Evolutionary conservation across 345 rosid genomes (phyloP), one percentile per base, ranked within the genome.

Genomic region (Anastatica hierochuntica): DNA sequence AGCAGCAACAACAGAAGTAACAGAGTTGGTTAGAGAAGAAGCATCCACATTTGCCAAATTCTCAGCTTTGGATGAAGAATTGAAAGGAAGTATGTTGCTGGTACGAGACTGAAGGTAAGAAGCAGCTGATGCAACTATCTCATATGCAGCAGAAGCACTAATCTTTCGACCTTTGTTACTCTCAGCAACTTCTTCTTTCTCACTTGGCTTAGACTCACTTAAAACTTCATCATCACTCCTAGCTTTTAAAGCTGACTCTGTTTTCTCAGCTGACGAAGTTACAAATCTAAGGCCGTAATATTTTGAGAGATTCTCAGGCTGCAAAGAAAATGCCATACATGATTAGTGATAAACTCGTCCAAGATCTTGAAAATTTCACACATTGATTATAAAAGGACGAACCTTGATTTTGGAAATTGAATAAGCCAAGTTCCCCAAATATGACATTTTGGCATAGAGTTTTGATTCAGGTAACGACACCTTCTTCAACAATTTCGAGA

Each of bases 1-100:
- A 20, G 95, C 96, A 53, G 96, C 95, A 70, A 92, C 95, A 59
- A 82, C 95, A 13, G 98, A 84, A 0, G 94, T n/a, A n/a, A n/a
- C n/a, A n/a, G n/a, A n/a, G n/a, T n/a, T n/a, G n/a, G n/a, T 83
- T 18, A 95, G 60, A 56, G 85, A 61, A 40, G 90, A 80, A 46
- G 77, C 81, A 72, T 66, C 68, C 24, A 84, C 79, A 0, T 49
- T 63, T 49, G 24, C 37, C 0, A 46, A 43, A 39, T 46, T 21
- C 4, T 59, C 55, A 6, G 21, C 12, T 37, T 67, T 60, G 0
- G 62, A 58, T 2, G 66, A 36, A 30, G 59, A n/a, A n/a, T n/a
- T 67, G 39, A 81, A 75, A 43, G 89, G 89, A 48, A 87, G 74
- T 8, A 84, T 75, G 67, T 67, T 74, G 70, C 51, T 74, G 17